A percentile compares a stretch with the other conserved stretches of the same genome.
phyloP scores from a whole-genome alignment of 2,329 filamentous ascomycete species.

The Cladosporium velox region DNA sequence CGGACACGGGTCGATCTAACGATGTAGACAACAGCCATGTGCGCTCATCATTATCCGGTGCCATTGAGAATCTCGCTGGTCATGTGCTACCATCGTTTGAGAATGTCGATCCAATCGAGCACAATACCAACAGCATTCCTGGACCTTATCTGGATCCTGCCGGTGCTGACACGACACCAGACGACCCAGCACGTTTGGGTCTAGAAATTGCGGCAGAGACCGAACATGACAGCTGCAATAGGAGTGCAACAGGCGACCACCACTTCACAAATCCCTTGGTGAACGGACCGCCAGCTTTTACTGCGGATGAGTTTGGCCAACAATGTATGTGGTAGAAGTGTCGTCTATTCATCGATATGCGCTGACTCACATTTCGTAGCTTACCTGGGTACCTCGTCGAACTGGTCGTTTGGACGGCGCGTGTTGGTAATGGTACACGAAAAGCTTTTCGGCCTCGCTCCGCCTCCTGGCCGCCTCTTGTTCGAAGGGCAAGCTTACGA shows the following conservation, averaged over 20 bases:
- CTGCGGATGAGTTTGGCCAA: conserved; percentile 45
- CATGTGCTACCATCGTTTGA: conserved; percentile 12
- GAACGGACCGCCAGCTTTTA: conserved; percentile 31
- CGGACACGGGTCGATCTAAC: conserved; percentile 5
- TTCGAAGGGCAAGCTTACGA: conserved; percentile 58
- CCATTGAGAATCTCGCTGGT: background rate
- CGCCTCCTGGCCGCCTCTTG: conserved; percentile 48
- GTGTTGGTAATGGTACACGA: conserved; percentile 54
- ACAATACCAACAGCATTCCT: background rate
- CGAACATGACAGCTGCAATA: conserved; percentile 20
- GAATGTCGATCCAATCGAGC: background rate
- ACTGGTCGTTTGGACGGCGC: conserved; percentile 57
- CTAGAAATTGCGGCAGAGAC: conserved; percentile 18
- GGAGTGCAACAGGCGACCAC: conserved; percentile 22
- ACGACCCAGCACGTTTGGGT: conserved; percentile 12
- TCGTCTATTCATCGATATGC: conserved; percentile 2
- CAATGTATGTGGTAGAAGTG: conserved; percentile 41
- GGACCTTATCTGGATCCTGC: background rate
- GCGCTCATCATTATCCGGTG: background rate
- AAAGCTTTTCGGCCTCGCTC: conserved; percentile 46
- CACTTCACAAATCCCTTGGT: conserved; percentile 49
- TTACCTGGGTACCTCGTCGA: conserved; percentile 58
- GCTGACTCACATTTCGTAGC: conserved; percentile 35
- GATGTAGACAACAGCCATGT: conserved; percentile 4
- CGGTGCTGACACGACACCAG: background rate